These are phyloP conservation scores for Graphilbum ipis-grandicollis DNA, from an alignment of 2,329 filamentous ascomycete genomes.

Conservation along the genomic window DNA sequence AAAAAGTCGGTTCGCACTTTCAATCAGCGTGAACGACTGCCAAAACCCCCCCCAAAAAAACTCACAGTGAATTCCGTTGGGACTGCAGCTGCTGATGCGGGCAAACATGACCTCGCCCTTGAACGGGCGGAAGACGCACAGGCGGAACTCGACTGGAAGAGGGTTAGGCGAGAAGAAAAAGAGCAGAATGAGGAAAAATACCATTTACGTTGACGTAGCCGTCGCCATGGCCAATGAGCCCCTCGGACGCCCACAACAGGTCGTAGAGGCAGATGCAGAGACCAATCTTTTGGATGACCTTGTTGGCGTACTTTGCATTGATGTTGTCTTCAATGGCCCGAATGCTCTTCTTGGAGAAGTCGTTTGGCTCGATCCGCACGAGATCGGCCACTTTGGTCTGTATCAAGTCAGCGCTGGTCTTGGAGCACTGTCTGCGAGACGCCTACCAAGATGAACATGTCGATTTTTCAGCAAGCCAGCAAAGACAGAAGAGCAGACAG, in stretches of 20 bases:
- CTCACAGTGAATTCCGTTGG: conserved; percentile 11
- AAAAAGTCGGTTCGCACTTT: conserved; percentile 80
- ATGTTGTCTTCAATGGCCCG: conserved; percentile 91
- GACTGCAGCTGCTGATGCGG: conserved; percentile 52
- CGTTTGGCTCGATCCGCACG: conserved; percentile 77
- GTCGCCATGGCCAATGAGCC: conserved; percentile 80
- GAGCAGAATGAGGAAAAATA: conserved; percentile 18
- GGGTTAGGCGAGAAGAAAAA: background rate
- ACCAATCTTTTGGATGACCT: conserved; percentile 84
- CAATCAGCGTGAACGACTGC: background rate
- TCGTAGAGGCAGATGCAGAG: conserved; percentile 91
- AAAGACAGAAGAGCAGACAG: too few relatives aligned
- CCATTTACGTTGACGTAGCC: conserved; percentile 90
- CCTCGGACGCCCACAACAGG: conserved; percentile 75
- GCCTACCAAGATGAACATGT: conserved; percentile 36
- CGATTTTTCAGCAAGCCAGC: conserved; percentile 1
- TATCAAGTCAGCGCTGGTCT: background rate
- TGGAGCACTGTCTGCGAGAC: background rate
- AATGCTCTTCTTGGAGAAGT: conserved; percentile 69
- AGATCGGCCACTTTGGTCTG: conserved; percentile 90
- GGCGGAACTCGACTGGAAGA: conserved; percentile 67
- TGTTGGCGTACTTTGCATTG: conserved; percentile 93
- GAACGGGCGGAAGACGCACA: conserved; percentile 90
- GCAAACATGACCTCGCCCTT: conserved; percentile 84
- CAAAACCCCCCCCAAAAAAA: background rate